Percentiles rank a stretch among this genome's conserved stretches.
phyloP scores from a whole-genome alignment of 768 basidiomycete genomes.

The Cystoderma amianthinum region DNA sequence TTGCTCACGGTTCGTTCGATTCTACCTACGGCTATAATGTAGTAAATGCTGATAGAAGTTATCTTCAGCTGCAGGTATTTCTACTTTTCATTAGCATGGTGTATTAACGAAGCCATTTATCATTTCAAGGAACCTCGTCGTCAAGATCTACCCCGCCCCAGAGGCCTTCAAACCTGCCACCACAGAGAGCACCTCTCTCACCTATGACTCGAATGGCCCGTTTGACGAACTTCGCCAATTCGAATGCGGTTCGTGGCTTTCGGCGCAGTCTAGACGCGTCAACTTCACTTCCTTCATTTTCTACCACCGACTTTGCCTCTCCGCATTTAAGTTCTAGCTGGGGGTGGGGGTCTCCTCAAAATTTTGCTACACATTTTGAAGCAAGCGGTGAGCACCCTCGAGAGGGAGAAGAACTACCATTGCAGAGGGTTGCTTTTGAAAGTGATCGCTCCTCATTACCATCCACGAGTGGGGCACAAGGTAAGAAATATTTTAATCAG shows the following conservation, averaged over 20 bases:
- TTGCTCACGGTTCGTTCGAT: no score
- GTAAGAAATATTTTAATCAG: slow-evolving; percentile 22
- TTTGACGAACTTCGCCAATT: not conserved
- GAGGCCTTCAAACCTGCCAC: no score
- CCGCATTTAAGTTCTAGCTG: slow-evolving; percentile 4
- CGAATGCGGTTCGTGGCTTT: slow-evolving; percentile 10
- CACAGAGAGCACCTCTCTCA: no score
- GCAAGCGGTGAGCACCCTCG: slow-evolving; percentile 25
- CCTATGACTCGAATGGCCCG: not conserved
- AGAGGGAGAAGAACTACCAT: slow-evolving; percentile 33
- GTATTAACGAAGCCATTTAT: no score
- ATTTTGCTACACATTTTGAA: slow-evolving; percentile 7
- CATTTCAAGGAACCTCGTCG: no score
- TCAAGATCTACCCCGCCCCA: not conserved
- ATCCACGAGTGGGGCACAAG: slow-evolving; percentile 26
- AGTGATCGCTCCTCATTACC: slow-evolving; percentile 38
- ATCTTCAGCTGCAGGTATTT: no score
- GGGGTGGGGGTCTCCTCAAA: slow-evolving; percentile 1
- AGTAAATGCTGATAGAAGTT: no score
- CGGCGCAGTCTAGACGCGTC: slow-evolving; percentile 36
- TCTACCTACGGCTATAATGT: no score
- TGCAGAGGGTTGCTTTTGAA: slow-evolving; percentile 50
- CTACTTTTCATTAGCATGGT: no score
- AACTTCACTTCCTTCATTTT: slow-evolving; percentile 33
- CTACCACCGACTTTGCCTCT: slow-evolving; percentile 16